Conservation (phyloP, 192 early-diverging fungal species). For the Entrophospora sp. region DNA sequence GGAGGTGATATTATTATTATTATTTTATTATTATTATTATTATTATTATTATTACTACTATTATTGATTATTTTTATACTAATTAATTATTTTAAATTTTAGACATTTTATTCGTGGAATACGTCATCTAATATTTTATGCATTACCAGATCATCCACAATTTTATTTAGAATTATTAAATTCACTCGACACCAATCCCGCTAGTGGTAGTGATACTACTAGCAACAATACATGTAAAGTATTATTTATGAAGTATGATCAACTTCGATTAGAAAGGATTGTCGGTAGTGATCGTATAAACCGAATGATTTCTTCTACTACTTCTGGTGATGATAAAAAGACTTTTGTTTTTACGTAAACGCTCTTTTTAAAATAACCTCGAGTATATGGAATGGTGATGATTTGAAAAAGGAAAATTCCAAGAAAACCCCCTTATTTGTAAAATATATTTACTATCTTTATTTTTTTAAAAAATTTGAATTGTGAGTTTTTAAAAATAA, state of each 20-base stretch:
- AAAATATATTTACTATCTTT: too few species aligned
- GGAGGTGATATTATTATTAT: constrained; percentile 38
- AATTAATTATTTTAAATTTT: not conserved
- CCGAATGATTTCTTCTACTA: too few species aligned
- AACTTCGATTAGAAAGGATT: constrained; percentile 80
- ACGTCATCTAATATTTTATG: constrained; percentile 83
- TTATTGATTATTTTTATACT: constrained; percentile 7
- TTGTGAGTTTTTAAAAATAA: too few species aligned
- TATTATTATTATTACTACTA: not conserved
- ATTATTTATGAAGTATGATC: constrained; percentile 74
- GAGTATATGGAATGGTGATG: too few species aligned
- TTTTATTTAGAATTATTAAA: constrained; percentile 92
- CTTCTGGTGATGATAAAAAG: too few species aligned
- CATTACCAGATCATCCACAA: constrained; percentile 71
- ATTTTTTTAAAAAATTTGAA: too few species aligned
- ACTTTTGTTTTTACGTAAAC: too few species aligned
- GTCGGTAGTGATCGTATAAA: constrained; percentile 69
- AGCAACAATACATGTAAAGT: constrained; percentile 50
- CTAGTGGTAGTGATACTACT: constrained; percentile 56
- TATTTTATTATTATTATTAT: not conserved
- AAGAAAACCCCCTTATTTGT: too few species aligned
- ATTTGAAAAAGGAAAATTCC: too few species aligned
- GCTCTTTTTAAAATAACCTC: too few species aligned
- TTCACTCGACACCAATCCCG: too few species aligned
- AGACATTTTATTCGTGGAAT: constrained; percentile 78